phyloP scores from a whole-genome alignment of 1,139 yeast species.

The Hemisphaericaspora xylofermentans region DNA sequence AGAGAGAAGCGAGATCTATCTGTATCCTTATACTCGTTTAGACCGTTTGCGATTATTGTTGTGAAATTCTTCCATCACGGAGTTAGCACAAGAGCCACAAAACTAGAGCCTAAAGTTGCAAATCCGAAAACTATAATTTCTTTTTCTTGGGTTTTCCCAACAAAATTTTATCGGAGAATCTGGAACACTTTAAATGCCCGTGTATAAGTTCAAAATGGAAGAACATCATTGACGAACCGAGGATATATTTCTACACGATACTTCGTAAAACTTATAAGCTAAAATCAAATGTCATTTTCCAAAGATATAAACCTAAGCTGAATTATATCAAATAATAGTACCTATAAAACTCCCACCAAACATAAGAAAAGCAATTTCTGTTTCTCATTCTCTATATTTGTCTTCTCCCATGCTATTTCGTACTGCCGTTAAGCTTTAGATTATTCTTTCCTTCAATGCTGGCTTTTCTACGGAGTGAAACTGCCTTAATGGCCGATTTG shows the following conservation, averaged over 20 bases:
- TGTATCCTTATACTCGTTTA: too few species aligned
- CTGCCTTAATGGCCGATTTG: constrained; percentile 39
- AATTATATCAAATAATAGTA: not conserved
- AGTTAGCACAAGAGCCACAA: too few species aligned
- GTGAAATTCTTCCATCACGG: too few species aligned
- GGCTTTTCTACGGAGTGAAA: constrained; percentile 16
- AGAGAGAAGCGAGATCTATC: too few species aligned
- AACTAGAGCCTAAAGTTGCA: too few species aligned
- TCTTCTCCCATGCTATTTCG: not conserved
- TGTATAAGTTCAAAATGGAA: too few species aligned
- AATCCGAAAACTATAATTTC: not conserved
- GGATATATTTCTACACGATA: too few species aligned
- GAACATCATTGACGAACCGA: too few species aligned
- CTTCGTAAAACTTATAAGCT: not conserved
- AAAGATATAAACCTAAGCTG: not conserved
- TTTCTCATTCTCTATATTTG: not conserved
- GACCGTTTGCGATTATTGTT: too few species aligned
- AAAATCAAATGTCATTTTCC: not conserved
- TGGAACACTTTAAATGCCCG: too few species aligned
- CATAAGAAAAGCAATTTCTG: not conserved
- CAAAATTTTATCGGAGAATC: too few species aligned
- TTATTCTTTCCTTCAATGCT: constrained; percentile 18
- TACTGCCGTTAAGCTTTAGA: not conserved
- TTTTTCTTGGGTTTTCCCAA: not conserved
- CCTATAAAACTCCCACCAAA: not conserved